Base-by-base conservation (phyloP, 202 grass and related monocot species). In the Digitaria exilis region DNA sequence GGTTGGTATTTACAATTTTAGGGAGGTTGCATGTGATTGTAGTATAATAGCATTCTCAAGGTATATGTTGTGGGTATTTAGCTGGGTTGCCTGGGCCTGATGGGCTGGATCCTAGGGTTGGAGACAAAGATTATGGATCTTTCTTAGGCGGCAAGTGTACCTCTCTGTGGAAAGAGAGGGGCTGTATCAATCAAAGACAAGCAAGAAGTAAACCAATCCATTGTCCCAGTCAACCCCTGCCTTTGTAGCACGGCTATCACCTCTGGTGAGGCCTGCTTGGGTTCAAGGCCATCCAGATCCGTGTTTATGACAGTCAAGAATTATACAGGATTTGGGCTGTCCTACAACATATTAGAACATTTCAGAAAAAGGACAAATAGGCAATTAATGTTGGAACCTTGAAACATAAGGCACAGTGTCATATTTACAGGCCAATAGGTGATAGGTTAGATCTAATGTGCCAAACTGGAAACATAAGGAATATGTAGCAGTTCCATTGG, bases 1-100 rank as follows among this genome's bases (percentile, higher is more conserved):
- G 92, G 96, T 98, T 55, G 70, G 29, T 14, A 68, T 42, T 78
- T 57, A 39, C 62, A 8, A 55, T 71, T 14, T 52, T 70, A 7
- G 32, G 5, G 51, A 37, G 29, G 44, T 54, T 70, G 21, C 81
- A 62, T 12, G 14, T 9, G 31, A 29, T n/a, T 60, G 59, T 75
- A 34, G 2, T 75, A 75, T 80, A 39, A 58, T 71, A 10, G 28
- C 15, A 59, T 59, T 59, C 56, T 59, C 4, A 59, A 59, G 11
- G 11, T 56, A 18, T 2, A n/a, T 56, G 21, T 56, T 9, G 24
- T 54, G 51, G 51, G 19, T 6, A 54, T 0, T 56, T 56, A n/a
- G 49, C 49, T 52, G 50, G 50, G 50, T 6, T 7, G 18, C 19
- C 17, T 57, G n/a, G 52, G 19, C 51, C 21, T n/a, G n/a, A 55